Conservation (phyloP, 2,329 filamentous ascomycete species). For the Nemania diffusa region DNA sequence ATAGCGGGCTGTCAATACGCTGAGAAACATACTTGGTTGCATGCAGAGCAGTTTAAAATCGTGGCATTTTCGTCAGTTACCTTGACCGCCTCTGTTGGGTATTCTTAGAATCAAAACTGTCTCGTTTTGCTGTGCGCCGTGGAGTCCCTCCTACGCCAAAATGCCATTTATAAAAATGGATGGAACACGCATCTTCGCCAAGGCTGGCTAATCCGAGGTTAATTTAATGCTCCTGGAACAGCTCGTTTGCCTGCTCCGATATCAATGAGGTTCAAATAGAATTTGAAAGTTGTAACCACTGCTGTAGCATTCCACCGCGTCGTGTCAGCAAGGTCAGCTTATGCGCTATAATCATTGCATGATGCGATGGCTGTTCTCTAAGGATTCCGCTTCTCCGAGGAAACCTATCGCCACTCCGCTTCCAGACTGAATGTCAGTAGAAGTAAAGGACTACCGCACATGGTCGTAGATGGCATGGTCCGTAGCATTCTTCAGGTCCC, state of each 20-base stretch:
- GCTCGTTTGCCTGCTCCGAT: neutral
- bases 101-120: conserved; percentile 31
- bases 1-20: conserved; percentile 7
- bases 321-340: conserved; percentile 26
- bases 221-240: conserved; percentile 5
- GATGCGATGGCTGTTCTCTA: neutral
- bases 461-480: neutral
- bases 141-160: conserved; percentile 17
- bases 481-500: neutral
- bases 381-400: neutral
- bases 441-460: neutral
- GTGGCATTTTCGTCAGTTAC: conserved; percentile 23
- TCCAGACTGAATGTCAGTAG: neutral
- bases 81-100: conserved; percentile 29
- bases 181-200: conserved; percentile 33
- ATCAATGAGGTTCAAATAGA: conserved; percentile 13
- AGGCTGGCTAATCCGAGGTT: neutral
- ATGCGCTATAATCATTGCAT: conserved; percentile 6
- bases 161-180: conserved; percentile 24
- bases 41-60: conserved; percentile 21
- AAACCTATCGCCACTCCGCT: neutral
- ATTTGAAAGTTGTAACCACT: conserved; percentile 15
- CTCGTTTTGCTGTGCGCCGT: conserved; percentile 29
- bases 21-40: conserved; percentile 13
- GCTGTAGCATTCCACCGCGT: conserved; percentile 7